Evolutionary conservation across 257 asterid genomes (phyloP).

Genomic region (Solanum pennellii): DNA sequence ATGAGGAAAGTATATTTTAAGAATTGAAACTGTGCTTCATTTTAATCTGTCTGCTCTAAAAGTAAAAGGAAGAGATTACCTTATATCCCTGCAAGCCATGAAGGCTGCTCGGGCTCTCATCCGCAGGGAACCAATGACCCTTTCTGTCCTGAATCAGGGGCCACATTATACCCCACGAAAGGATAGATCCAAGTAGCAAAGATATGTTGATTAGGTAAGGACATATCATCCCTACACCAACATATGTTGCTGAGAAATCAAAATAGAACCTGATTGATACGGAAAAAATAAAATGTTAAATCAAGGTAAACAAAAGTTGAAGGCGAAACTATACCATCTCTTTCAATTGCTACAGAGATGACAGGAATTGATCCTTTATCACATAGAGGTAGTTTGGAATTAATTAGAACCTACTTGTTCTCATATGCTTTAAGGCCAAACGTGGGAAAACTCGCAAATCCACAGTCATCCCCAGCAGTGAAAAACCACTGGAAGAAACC

Average conservation of each 20-base stretch:
- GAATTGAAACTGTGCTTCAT: background rate
- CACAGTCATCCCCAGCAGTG: slow-evolving; percentile 78
- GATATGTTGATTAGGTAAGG: slow-evolving; percentile 81
- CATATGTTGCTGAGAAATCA: slow-evolving; percentile 90
- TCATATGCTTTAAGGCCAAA: slow-evolving; percentile 82
- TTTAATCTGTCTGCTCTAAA: background rate
- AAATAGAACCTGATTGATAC: slow-evolving; percentile 61
- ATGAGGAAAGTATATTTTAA: background rate
- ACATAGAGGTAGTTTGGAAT: background rate
- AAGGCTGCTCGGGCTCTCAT: slow-evolving; percentile 25
- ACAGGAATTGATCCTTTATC: background rate
- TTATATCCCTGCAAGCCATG: slow-evolving; percentile 88
- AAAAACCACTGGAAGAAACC: slow-evolving; percentile 98
- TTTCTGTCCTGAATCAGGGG: slow-evolving; percentile 54
- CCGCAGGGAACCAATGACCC: slow-evolving; percentile 76
- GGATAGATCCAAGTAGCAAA: slow-evolving; percentile 74
- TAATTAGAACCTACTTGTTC: slow-evolving; percentile 29
- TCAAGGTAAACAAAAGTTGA: background rate
- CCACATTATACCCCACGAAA: slow-evolving; percentile 98
- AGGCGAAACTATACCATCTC: background rate
- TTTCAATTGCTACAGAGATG: background rate
- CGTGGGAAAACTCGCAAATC: slow-evolving; percentile 68
- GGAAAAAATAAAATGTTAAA: background rate
- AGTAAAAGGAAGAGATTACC: slow-evolving; percentile 22
- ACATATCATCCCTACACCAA: slow-evolving; percentile 97